phyloP scores from a whole-genome alignment of 2,329 filamentous ascomycete genomes.

The Aspergillus pseudonomiae region DNA sequence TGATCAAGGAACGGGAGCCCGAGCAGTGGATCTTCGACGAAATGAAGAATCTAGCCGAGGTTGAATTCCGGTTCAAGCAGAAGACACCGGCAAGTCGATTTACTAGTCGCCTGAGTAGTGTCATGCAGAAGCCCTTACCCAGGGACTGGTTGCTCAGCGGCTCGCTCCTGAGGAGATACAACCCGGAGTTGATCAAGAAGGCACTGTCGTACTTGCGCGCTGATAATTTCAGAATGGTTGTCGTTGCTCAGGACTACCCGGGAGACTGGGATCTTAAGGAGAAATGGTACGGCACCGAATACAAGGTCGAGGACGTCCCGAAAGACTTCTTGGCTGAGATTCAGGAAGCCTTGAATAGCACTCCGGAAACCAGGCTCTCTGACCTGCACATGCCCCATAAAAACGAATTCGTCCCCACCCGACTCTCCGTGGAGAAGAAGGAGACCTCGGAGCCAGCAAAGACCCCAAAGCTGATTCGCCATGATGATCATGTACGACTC shows the following conservation, averaged over 20 bases:
- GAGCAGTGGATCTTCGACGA: slow-evolving; percentile 95
- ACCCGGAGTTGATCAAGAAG: slow-evolving; percentile 73
- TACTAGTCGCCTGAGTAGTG: slow-evolving; percentile 78
- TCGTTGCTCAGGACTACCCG: slow-evolving; percentile 81
- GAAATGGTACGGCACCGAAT: slow-evolving; percentile 98
- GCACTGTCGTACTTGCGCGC: slow-evolving; percentile 75
- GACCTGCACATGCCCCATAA: slow-evolving; percentile 84
- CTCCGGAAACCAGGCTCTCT: slow-evolving; percentile 61
- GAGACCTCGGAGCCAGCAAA: slow-evolving; percentile 75
- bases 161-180: slow-evolving; percentile 76
- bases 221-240: slow-evolving; percentile 84
- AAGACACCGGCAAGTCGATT: slow-evolving; percentile 89
- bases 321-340: slow-evolving; percentile 73
- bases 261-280: slow-evolving; percentile 86
- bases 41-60: slow-evolving; percentile 84
- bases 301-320: slow-evolving; percentile 79
- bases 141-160: slow-evolving; percentile 87
- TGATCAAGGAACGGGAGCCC: slow-evolving; percentile 77
- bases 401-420: slow-evolving; percentile 94
- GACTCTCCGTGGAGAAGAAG: slow-evolving; percentile 93
- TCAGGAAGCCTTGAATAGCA: slow-evolving; percentile 62
- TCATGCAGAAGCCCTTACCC: slow-evolving; percentile 90
- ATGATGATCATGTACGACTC: slow-evolving; percentile 76
- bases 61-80: slow-evolving; percentile 93
- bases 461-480: slow-evolving; percentile 78